Conservation (phyloP, 2,329 filamentous ascomycete genomes). For the Trichoderma asperellum region DNA sequence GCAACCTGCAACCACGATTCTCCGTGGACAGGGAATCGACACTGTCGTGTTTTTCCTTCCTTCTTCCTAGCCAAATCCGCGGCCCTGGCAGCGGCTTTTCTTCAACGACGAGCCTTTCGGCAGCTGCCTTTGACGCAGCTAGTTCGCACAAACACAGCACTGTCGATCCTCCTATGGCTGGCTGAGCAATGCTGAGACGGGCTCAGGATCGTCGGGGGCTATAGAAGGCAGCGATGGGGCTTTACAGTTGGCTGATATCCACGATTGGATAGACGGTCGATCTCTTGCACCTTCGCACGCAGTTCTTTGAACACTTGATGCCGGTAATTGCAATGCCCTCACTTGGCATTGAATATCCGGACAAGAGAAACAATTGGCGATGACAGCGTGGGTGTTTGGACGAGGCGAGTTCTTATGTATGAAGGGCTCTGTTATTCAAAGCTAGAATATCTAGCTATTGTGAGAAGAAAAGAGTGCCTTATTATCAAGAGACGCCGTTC, state of each 20-base stretch:
- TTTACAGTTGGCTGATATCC: not conserved
- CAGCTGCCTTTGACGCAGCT: not conserved
- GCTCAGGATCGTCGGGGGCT: not conserved
- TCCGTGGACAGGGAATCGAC: conserved; percentile 6
- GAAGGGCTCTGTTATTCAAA: conserved; percentile 26
- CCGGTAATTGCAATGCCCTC: conserved; percentile 2
- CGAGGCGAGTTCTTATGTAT: not conserved
- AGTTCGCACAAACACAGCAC: not conserved
- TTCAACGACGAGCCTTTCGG: not conserved
- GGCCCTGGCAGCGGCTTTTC: conserved; percentile 14
- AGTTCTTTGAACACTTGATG: not conserved
- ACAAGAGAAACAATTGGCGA: not conserved
- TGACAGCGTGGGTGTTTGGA: not conserved
- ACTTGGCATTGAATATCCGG: not conserved
- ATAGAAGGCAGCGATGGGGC: not conserved
- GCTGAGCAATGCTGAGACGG: not conserved
- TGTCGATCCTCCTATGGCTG: not conserved
- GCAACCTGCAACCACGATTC: conserved; percentile 9
- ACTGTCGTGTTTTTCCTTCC: conserved; percentile 2
- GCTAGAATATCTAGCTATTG: conserved; percentile 30
- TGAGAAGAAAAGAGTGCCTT: not conserved
- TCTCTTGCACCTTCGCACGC: not conserved
- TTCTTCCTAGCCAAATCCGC: conserved; percentile 1
- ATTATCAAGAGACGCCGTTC: not conserved
- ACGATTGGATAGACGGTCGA: not conserved